Evolutionary conservation across 345 rosid species (phyloP), one percentile per base, ranked within the genome.

Genomic region (Ricinus communis): DNA sequence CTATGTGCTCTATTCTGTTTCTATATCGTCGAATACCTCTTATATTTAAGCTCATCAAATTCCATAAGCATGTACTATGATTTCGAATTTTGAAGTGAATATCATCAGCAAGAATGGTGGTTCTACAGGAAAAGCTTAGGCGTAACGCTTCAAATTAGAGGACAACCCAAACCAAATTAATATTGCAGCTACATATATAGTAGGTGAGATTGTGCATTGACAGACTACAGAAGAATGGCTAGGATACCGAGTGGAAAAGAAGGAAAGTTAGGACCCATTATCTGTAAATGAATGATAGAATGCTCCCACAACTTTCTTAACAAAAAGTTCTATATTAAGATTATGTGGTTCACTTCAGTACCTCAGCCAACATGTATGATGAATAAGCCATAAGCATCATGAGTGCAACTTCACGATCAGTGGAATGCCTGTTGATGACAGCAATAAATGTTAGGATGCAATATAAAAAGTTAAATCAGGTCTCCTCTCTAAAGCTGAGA

Each of bases 301-400:
- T 59, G 21, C 0, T 10, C 25, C 15, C 43, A 18, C 25, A 18
- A n/a, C n/a, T n/a, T 2, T 33, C 19, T 36, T 40, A 30, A 4
- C 8, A 5, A n/a, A 15, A 63, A 63, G n/a, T 0, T 40, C 2
- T 22, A 19, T 16, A 28, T 66, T 22, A 9, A 66, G 70, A 4
- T 31, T 22, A 12, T 50, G 27, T 30, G 18, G 36, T 18, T 22
- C n/a, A n/a, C n/a, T n/a, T n/a, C 19, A 16, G 60, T 81, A 89
- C 94, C 94, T 89, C 91, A 30, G 94, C 94, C 61, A 89, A 46
- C 84, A 87, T 82, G 77, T 82, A 89, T 25, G 90, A 84, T 49
- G 84, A 72, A 77, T 89, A 89, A 63, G 94, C 88, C 94, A 87
- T 87, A 45, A 89, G 82, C 77, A 89, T 84, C 91, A 80, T 81